Base-by-base conservation (phyloP, 169 alveolate genomes). In the Perkinsus chesapeaki region DNA sequence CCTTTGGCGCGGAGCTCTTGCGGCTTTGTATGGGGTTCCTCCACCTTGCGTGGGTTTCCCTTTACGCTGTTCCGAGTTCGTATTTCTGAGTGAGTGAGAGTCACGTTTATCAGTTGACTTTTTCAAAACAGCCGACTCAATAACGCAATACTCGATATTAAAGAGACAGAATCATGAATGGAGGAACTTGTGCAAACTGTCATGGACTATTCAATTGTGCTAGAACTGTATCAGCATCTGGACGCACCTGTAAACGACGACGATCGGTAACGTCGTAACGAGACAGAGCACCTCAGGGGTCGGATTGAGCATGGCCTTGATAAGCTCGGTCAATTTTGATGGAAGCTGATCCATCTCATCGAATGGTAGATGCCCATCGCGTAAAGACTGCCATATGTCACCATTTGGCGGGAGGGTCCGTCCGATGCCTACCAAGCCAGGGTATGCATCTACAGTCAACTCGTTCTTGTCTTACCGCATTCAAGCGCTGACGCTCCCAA, bases 251-350 rank as follows among this genome's bases (percentile, higher is more conserved):
- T n/a, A n/a, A 60, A 60, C 82, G 31, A 23, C 31, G 3, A 60
- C 60, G 16, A 16, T 16, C 60, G 82, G 82, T 7, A 34, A 1
- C 31, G 31, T 16, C 82, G 37, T 7, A 60, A 16, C 27, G n/a
- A n/a, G n/a, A n/a, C n/a, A n/a, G n/a, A n/a, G n/a, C 82, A 60
- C 82, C 82, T 60, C 82, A 34, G 82, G 82, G 37, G 82, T 34
- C 82, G 82, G 82, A 60, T 34, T 60, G 36, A 60, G 82, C 82
- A 60, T 60, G 82, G 82, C 82, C 82, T 60, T 60, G 82, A 60
- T 60, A 60, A 60, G 82, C 82, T 60, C 82, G 3, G 82, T 60
- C 82, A 60, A 60, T 34, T 60, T 60, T 60, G 82, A 60, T 34
- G 82, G 82, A 20, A 60, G 31, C 31, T 60, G 82, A 34, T 60